Percentiles rank a stretch among this genome's conserved stretches.
These are phyloP conservation scores for Echeveria elegans DNA, from an alignment of 164 flowering plant genomes.

Conservation along the genomic window DNA sequence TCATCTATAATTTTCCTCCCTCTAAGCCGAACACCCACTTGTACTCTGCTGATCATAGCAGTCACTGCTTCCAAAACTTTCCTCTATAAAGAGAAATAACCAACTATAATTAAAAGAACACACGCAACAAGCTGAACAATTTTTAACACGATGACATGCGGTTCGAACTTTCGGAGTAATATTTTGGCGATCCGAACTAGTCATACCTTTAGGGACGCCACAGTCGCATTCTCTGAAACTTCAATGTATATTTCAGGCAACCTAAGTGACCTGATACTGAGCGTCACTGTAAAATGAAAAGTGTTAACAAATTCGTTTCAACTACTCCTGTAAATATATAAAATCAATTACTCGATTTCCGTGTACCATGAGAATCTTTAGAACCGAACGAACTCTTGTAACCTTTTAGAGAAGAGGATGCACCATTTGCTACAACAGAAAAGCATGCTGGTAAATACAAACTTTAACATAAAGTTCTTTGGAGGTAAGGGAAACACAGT, in stretches of 20 bases:
- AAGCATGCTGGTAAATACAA: neutral
- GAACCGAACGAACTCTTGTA: conserved; percentile 19
- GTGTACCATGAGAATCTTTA: conserved; percentile 27
- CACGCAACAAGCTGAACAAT: neutral
- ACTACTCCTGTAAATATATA: neutral
- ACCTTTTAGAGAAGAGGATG: conserved; percentile 17
- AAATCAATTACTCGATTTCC: neutral
- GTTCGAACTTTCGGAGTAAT: too few relatives aligned
- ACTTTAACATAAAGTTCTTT: neutral
- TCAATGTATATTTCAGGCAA: conserved; percentile 40
- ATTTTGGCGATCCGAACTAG: neutral
- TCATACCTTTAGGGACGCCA: conserved; percentile 36
- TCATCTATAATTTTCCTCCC: conserved; percentile 87
- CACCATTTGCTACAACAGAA: conserved; percentile 18
- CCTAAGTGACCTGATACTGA: conserved; percentile 36
- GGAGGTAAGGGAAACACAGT: neutral
- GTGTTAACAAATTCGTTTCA: conserved; percentile 1
- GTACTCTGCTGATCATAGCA: neutral
- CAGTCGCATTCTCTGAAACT: conserved; percentile 37
- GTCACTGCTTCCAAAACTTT: neutral
- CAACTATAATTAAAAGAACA: neutral
- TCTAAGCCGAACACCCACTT: conserved; percentile 50
- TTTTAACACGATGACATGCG: neutral
- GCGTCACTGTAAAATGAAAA: conserved; percentile 27
- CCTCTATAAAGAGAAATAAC: neutral